These are phyloP conservation scores for Ceratocystis alfenasii DNA, from an alignment of 2,329 filamentous ascomycete genomes.

Conservation along the genomic window DNA sequence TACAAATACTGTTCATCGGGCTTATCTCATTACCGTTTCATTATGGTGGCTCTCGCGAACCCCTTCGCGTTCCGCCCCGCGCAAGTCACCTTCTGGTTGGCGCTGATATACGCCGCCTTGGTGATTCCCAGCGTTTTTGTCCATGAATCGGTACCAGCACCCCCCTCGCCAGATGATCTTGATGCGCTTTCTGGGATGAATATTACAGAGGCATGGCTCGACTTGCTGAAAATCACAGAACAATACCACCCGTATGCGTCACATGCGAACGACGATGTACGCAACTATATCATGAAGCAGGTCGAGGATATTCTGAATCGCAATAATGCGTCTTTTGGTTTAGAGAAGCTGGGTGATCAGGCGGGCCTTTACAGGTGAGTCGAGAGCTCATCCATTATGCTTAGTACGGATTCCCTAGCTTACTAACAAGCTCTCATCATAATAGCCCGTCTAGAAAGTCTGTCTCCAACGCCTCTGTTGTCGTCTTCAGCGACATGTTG, in stretches of 20 bases:
- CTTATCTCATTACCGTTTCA: background rate
- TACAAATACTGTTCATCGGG: background rate
- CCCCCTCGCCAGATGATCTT: conserved; percentile 47
- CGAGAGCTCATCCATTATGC: no score
- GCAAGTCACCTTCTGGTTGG: conserved; percentile 71
- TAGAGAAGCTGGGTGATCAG: conserved; percentile 28
- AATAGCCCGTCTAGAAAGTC: conserved; percentile 11
- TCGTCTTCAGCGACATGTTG: conserved; percentile 65
- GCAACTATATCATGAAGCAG: conserved; percentile 60
- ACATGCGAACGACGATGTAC: conserved; percentile 66
- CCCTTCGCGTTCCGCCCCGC: conserved; percentile 66
- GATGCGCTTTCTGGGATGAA: conserved; percentile 54
- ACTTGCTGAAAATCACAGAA: conserved; percentile 63
- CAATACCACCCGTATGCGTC: conserved; percentile 84
- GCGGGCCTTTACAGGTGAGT: conserved; percentile 23
- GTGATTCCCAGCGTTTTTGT: conserved; percentile 59
- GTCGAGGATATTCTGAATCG: conserved; percentile 56
- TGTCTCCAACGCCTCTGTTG: conserved; percentile 34
- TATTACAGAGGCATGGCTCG: conserved; percentile 73
- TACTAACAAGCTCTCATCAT: background rate
- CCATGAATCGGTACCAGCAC: conserved; percentile 55
- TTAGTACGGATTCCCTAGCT: background rate
- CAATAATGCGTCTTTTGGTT: conserved; percentile 42
- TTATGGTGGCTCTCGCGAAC: conserved; percentile 30
- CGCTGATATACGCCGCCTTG: conserved; percentile 64